Percentiles rank a stretch among this genome's conserved stretches.
Conservation (phyloP, 768 basidiomycete species). For the Erythrobasidium yunnanense region DNA sequence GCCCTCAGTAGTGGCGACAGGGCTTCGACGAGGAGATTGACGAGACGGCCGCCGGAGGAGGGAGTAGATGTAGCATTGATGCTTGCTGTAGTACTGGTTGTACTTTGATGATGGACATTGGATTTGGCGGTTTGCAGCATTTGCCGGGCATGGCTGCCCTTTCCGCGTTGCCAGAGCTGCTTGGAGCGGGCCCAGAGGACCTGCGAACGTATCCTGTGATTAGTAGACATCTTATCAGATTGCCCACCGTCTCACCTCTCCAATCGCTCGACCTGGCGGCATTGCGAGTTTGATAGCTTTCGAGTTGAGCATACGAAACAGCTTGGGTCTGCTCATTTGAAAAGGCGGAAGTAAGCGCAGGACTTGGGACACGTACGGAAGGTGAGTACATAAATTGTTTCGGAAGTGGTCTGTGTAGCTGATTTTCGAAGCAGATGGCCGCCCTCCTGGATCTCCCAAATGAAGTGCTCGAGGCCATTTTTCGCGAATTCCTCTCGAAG, state of each 20-base stretch:
- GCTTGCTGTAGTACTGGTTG: background rate
- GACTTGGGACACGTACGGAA: too few species aligned
- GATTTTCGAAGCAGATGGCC: too few species aligned
- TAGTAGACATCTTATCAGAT: too few species aligned
- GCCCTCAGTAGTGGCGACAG: slow-evolving; percentile 17
- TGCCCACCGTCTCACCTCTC: slow-evolving; percentile 21
- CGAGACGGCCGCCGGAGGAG: background rate
- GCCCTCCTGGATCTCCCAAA: too few species aligned
- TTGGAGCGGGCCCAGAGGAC: slow-evolving; percentile 21
- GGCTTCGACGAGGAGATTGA: slow-evolving; percentile 4
- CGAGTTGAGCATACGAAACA: too few species aligned
- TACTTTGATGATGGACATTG: background rate
- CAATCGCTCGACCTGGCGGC: slow-evolving; percentile 15
- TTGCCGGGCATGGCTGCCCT: background rate
- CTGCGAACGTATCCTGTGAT: background rate
- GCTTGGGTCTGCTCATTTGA: too few species aligned
- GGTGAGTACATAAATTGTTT: too few species aligned
- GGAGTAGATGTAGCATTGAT: background rate
- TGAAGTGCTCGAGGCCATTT: too few species aligned
- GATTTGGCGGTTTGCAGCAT: background rate
- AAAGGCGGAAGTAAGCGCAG: too few species aligned
- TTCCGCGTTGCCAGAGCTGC: background rate
- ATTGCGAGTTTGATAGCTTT: too few species aligned
- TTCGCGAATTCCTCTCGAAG: too few species aligned
- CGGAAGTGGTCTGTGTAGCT: too few species aligned